Conservation (phyloP, 345 rosid species). For the Ceriops tagal region DNA sequence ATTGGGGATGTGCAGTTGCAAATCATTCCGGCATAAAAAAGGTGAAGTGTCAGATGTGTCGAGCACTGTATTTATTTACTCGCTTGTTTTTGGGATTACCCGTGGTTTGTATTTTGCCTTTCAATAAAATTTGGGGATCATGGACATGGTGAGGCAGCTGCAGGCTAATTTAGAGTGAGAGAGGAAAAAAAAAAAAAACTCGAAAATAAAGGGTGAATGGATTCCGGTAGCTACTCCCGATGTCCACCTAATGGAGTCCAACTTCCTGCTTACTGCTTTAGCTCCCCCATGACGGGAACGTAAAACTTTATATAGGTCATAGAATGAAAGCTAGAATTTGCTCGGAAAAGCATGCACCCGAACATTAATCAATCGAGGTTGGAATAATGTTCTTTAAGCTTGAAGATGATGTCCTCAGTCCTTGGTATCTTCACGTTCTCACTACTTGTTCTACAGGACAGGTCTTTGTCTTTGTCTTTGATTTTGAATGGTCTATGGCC, state of each 20-base stretch:
- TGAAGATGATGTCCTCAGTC: too few species aligned
- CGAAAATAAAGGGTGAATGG: too few species aligned
- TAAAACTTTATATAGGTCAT: background rate
- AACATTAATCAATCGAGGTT: too few species aligned
- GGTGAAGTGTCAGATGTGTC: conserved; percentile 29
- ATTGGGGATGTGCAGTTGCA: conserved; percentile 12
- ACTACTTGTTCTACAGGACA: background rate
- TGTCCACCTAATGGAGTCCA: background rate
- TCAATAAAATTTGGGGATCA: too few species aligned
- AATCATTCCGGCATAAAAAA: conserved; percentile 21
- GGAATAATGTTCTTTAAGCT: too few species aligned
- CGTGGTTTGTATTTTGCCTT: background rate
- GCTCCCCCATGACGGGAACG: background rate
- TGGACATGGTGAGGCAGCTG: too few species aligned
- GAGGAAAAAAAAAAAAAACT: too few species aligned
- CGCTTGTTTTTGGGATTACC: conserved; percentile 8
- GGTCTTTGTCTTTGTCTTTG: conserved; percentile 14
- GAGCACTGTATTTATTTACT: conserved; percentile 10
- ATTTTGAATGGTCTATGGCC: conserved; percentile 8
- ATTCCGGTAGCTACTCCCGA: too few species aligned
- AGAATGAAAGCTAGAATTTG: background rate
- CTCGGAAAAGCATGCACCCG: background rate
- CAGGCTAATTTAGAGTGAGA: too few species aligned
- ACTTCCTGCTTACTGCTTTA: conserved; percentile 4
- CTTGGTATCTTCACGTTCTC: background rate